Base-by-base conservation (phyloP, 192 early-diverging fungal genomes). In the Backusella circina region DNA sequence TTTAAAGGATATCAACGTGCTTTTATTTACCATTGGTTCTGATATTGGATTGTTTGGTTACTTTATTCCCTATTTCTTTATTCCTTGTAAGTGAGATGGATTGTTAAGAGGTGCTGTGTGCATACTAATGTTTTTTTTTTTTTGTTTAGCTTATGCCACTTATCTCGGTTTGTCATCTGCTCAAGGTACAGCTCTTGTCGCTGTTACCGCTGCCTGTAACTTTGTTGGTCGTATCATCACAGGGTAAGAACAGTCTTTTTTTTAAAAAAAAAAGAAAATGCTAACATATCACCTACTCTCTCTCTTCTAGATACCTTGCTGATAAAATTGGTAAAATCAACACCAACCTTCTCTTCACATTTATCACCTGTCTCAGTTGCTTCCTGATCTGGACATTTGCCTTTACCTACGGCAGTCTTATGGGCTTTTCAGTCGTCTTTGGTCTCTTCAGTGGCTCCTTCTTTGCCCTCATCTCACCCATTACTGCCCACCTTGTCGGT, bases 331-430 rank as follows among this genome's bases (percentile, higher is more conserved):
- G 82, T 16, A 71, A 67, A 23, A 15, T 83, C 39, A 79, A 83
- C 39, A 77, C 72, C 50, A 66, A 75, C 33, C 23, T 83, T 1
- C 71, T 83, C 10, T 75, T 78, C 35, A 72, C 67, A 36, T 31
- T 77, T 8, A 54, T 83, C 12, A 64, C 75, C 30, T 78, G 75
- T 8, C 6, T 74, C 2, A 71, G 73, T 32, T 67, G 67, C 31
- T 65, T 77, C 4, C 54, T 79, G 30, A 77, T 83, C 31, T 83
- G 82, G 82, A 64, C 65, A 50, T 83, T 79, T 75, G 82, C 82
- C 0, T 73, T n/a, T 13, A 75, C 21, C 10, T 79, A 77, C 65
- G 78, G 57, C 8, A 35, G 50, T 0, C 68, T 83, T 13, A 71
- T 79, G 61, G 82, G 70, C 1, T 83, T 73, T 38, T 57, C 75